A percentile compares a stretch with the other conserved stretches of the same genome.
Evolutionary conservation across 257 asterid species (phyloP).

Genomic region (Dorcoceras hygrometricum): DNA sequence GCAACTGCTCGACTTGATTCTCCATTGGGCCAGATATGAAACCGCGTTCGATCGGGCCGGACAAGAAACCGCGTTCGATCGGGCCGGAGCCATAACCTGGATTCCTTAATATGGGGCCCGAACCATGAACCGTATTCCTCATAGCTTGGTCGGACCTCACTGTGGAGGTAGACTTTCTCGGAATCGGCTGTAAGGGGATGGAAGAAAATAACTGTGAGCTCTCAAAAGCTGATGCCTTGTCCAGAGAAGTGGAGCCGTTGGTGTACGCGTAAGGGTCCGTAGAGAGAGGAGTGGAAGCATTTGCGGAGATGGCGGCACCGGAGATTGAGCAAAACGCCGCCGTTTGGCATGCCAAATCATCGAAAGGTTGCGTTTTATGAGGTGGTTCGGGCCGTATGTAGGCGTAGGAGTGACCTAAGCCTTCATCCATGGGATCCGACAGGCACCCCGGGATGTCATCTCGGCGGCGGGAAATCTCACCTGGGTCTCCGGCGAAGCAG

Average conservation of each 20-base stretch:
- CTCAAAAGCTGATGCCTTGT: constrained; percentile 67
- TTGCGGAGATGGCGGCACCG: constrained; percentile 83
- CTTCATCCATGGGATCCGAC: constrained; percentile 60
- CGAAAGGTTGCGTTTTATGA: constrained; percentile 35
- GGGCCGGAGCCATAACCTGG: constrained; percentile 62
- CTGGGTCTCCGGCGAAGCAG: constrained; percentile 64
- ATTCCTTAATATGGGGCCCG: constrained; percentile 71
- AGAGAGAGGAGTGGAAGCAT: constrained; percentile 62
- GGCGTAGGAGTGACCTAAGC: constrained; percentile 74
- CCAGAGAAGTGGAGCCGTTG: constrained; percentile 23
- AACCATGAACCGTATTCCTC: constrained; percentile 38
- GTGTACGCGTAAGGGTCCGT: constrained; percentile 41
- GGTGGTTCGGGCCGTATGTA: constrained; percentile 56
- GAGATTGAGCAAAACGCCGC: constrained; percentile 59
- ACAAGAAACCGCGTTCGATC: constrained; percentile 72
- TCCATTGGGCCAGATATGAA: constrained; percentile 90
- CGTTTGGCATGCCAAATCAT: constrained; percentile 36
- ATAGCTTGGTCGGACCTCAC: constrained; percentile 59
- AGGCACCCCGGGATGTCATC: constrained; percentile 36
- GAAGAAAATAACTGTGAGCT: constrained; percentile 62
- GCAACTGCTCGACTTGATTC: constrained; percentile 63
- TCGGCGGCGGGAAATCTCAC: constrained; percentile 59
- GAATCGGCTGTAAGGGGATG: constrained; percentile 73
- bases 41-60: constrained; percentile 94
- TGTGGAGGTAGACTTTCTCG: constrained; percentile 33